Evolutionary conservation across 768 basidiomycete genomes (phyloP), one percentile per base, ranked within the genome.

Genomic region (Hortiboletus campestris): DNA sequence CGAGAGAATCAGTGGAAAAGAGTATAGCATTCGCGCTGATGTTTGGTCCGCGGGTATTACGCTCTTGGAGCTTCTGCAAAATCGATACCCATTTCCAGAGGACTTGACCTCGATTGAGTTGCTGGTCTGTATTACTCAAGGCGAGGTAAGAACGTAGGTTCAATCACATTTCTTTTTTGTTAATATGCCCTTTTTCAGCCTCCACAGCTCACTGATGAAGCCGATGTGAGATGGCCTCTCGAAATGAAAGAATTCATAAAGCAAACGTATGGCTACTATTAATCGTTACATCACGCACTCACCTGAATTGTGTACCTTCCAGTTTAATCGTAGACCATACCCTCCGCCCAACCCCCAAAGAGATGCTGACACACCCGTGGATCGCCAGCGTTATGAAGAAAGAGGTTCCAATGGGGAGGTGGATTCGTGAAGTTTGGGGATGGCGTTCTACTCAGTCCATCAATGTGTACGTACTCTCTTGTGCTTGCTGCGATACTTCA

Each of bases 31-130:
- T 65, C 86, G 92, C 54, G 92, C 95, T 36, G 95, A 99, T 69
- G 95, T 99, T 22, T 99, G 97, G 97, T 98, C 95, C 1, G 89
- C 94, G 14, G 97, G 96, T 22, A 88, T 99, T 43, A 91, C 94
- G 0, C 80, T 99, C 34, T 81, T 98, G 62, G 97, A 98, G 74
- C 83, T 99, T 22, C 90, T 95, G 6, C 84, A 91, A 66, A 97
- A 96, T 65, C 84, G 89, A 40, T 98, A 97, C 78, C 97, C 97
- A 11, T 98, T 97, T 76, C 90, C 94, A 3, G 84, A 82, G 36
- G 93, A 97, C 67, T 78, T 97, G 29, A 86, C 91, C 6, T 86
- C 92, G n/a, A 96, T 98, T 70, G 96, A 98, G 67, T 78, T 98
- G 50, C 84, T 98, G 76, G 88, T 92, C 73, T 85, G 93, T 67